Evolutionary conservation across 2,329 filamentous ascomycete species (phyloP), one percentile per base, ranked within the genome.

Genomic region (Fusarium mexicanum): DNA sequence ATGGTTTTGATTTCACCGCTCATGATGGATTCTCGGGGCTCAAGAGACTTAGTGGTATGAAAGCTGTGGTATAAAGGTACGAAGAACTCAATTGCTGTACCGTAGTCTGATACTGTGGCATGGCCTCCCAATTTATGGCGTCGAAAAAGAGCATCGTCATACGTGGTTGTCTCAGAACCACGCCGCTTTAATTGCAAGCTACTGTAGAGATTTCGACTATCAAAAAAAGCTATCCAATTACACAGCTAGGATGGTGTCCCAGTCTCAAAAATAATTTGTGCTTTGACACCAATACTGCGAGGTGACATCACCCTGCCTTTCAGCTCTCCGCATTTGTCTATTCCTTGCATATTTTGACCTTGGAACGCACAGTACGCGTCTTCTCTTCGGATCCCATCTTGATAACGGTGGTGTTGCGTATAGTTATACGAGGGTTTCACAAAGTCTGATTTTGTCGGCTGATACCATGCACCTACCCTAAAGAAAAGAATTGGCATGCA

Each of bases 181-280:
- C 5, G 16, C 29, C 11, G 46, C 20, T 22, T 8, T 31, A 17
- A 31, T 5, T 31, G 2, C 26, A 31, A 16, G 46, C 26, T 48
- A 2, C 24, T 38, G 35, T n/a, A 37, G 35, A 16, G 0, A 20
- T 16, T 16, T 37, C 0, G 8, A 2, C 3, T 6, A 5, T 20
- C 9, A 16, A 22, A 53, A 8, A 14, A 0, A 0, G 9, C 20
- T n/a, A 22, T n/a, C 51, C 24, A 54, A 38, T 54, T 4, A 6
- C 7, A 38, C 5, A 22, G 14, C 35, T 6, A 22, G 20, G 6
- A 31, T 4, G 20, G 14, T 12, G 0, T 48, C 26, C 10, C 0
- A 13, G 13, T 10, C 46, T 17, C 0, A 8, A 14, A 22, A 2
- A 8, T 16, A 8, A 16, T 2, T 0, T 29, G 50, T 7, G 50